Conservation (phyloP, 2,329 filamentous ascomycete genomes). For the Xylaria sp. region DNA sequence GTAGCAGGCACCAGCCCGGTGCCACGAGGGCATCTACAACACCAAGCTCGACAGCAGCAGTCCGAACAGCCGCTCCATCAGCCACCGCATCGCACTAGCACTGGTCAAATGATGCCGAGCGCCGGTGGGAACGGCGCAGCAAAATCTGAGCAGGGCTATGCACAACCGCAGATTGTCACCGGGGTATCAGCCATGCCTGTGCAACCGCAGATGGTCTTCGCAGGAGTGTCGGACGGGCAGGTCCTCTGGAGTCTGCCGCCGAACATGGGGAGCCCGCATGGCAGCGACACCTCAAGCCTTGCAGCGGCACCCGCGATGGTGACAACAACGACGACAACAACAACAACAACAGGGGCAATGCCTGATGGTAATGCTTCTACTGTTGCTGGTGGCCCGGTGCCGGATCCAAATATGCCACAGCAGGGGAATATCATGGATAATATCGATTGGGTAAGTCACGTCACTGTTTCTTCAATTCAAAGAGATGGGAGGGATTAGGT, state of each 20-base stretch:
- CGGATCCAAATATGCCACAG: constrained; percentile 27
- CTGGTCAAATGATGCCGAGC: constrained; percentile 10
- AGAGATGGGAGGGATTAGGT: no score
- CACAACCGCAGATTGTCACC: constrained; percentile 1
- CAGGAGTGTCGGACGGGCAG: constrained; percentile 60
- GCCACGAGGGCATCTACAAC: constrained; percentile 27
- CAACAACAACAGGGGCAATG: constrained; percentile 5
- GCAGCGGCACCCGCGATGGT: constrained; percentile 21
- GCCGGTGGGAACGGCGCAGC: background rate
- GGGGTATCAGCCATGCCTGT: constrained; percentile 13
- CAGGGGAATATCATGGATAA: constrained; percentile 58
- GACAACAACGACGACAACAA: constrained; percentile 22
- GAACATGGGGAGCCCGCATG: constrained; percentile 55
- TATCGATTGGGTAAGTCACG: constrained; percentile 71
- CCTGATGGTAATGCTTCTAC: background rate
- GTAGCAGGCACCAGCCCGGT: constrained; percentile 44
- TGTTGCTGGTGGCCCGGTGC: background rate
- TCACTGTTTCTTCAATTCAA: background rate
- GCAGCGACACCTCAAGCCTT: constrained; percentile 55
- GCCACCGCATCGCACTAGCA: constrained; percentile 14
- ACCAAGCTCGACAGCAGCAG: constrained; percentile 30
- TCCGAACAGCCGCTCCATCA: constrained; percentile 14
- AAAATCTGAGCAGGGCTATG: constrained; percentile 30
- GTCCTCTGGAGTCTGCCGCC: constrained; percentile 57
- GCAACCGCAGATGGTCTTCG: constrained; percentile 53